These are phyloP conservation scores for Protomyces inouyei DNA, from an alignment of 1,139 yeast species.

Conservation along the genomic window DNA sequence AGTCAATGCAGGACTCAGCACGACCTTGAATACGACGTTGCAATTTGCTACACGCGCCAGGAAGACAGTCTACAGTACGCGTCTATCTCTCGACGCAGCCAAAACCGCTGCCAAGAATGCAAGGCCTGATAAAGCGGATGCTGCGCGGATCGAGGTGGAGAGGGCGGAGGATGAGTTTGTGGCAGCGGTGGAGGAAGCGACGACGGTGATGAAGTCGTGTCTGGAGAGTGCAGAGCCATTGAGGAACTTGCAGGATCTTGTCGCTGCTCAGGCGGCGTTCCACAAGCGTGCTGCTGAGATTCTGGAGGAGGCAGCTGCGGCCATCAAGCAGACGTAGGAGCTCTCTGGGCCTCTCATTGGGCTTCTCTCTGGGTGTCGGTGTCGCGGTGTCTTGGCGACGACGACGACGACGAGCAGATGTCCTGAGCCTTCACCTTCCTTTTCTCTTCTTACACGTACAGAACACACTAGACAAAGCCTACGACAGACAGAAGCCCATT, in stretches of 20 bases:
- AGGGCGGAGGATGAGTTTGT: constrained; percentile 87
- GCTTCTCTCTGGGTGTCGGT: too few species aligned
- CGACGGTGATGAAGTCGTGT: constrained; percentile 75
- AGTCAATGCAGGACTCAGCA: constrained; percentile 63
- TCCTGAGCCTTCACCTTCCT: not conserved
- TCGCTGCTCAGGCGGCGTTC: constrained; percentile 76
- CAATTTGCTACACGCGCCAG: constrained; percentile 67
- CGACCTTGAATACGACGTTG: constrained; percentile 60
- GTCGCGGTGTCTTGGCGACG: not conserved
- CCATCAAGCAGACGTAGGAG: not conserved
- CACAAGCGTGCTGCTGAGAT: constrained; percentile 72
- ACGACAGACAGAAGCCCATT: not conserved
- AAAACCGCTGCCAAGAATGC: constrained; percentile 64
- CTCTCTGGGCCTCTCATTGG: not conserved
- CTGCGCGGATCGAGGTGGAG: constrained; percentile 71
- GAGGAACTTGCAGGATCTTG: constrained; percentile 62
- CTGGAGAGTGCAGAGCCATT: constrained; percentile 69
- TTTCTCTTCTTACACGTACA: not conserved
- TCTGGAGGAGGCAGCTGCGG: constrained; percentile 37
- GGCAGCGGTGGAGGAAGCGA: constrained; percentile 85
- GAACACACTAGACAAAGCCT: not conserved
- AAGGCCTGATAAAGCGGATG: constrained; percentile 56
- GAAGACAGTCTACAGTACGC: constrained; percentile 69
- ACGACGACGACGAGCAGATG: not conserved
- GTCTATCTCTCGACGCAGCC: constrained; percentile 76